Evolutionary conservation across 2,329 filamentous ascomycete genomes (phyloP).

Genomic region (Neoascochyta sp.): DNA sequence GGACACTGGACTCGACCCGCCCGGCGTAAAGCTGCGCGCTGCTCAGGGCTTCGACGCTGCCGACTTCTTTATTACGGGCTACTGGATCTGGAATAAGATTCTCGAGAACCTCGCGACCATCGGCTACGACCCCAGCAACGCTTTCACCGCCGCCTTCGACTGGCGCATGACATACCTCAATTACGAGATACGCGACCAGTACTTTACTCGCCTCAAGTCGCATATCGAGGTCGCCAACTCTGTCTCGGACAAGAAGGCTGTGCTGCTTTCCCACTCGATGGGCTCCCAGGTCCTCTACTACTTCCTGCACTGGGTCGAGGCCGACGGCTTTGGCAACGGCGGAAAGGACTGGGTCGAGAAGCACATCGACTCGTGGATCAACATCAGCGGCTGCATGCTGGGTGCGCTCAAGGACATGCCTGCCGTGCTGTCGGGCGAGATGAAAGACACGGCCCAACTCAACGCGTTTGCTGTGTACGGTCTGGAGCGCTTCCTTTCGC

Average conservation of each 20-base stretch:
- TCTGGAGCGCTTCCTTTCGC: slow-evolving; percentile 89
- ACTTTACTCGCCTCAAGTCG: slow-evolving; percentile 84
- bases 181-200: slow-evolving; percentile 84
- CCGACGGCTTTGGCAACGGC: slow-evolving; percentile 71
- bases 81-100: slow-evolving; percentile 99
- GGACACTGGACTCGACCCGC: slow-evolving; percentile 83
- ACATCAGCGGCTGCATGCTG: slow-evolving; percentile 96
- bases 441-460: slow-evolving; percentile 96
- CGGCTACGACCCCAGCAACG: slow-evolving; percentile 84
- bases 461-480: slow-evolving; percentile 97
- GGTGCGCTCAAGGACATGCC: slow-evolving; percentile 88
- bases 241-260: slow-evolving; percentile 74
- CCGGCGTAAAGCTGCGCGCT: slow-evolving; percentile 82
- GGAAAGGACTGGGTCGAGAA: slow-evolving; percentile 86
- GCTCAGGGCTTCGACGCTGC: slow-evolving; percentile 97
- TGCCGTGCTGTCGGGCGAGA: slow-evolving; percentile 89
- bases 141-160: slow-evolving; percentile 71
- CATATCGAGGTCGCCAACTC: slow-evolving; percentile 81
- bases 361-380: slow-evolving; percentile 93
- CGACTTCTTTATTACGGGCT: slow-evolving; percentile 84
- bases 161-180: slow-evolving; percentile 91
- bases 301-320: slow-evolving; percentile 78
- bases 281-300: slow-evolving; percentile 91
- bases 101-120: slow-evolving; percentile 94
- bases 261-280: slow-evolving; percentile 93